Evolutionary conservation across 1,284 basidiomycete genomes (phyloP).

Genomic region (Malassezia globosa): DNA sequence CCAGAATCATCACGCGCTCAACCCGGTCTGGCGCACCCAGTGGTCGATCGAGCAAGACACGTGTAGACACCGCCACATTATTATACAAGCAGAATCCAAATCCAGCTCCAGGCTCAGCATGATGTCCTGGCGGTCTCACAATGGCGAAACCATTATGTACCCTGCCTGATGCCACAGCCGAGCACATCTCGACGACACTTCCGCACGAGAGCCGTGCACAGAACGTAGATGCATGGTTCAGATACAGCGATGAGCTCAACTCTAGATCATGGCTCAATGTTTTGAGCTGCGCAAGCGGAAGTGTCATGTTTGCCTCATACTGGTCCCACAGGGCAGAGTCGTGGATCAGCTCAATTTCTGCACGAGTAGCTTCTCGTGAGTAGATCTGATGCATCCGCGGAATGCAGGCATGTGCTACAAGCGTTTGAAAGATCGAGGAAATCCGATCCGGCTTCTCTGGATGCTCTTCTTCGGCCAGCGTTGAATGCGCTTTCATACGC

Average conservation of each 20-base stretch:
- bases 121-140: slow-evolving; percentile 92
- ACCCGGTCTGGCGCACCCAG: slow-evolving; percentile 52
- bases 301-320: slow-evolving; percentile 63
- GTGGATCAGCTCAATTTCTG: slow-evolving; percentile 80
- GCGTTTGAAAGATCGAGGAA: slow-evolving; percentile 60
- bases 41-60: slow-evolving; percentile 52
- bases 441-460: slow-evolving; percentile 84
- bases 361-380: slow-evolving; percentile 61
- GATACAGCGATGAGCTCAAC: slow-evolving; percentile 73
- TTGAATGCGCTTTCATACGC: slow-evolving; percentile 71
- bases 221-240: slow-evolving; percentile 70
- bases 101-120: slow-evolving; percentile 91
- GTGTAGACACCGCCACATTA: slow-evolving; percentile 83
- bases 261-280: slow-evolving; percentile 60
- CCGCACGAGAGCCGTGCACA: slow-evolving; percentile 82
- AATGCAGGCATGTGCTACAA: slow-evolving; percentile 58
- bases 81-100: slow-evolving; percentile 99
- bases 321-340: slow-evolving; percentile 80
- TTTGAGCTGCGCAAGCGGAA: slow-evolving; percentile 28
- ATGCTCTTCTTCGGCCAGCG: slow-evolving; percentile 54
- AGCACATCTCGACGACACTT: slow-evolving; percentile 79
- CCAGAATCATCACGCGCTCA: slow-evolving; percentile 71
- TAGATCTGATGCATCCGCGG: slow-evolving; percentile 66
- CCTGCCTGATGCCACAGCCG: slow-evolving; percentile 70
- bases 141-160: slow-evolving; percentile 85